phyloP scores from a whole-genome alignment of 2,329 filamentous ascomycete species.

The Pestalotiopsis sp. region DNA sequence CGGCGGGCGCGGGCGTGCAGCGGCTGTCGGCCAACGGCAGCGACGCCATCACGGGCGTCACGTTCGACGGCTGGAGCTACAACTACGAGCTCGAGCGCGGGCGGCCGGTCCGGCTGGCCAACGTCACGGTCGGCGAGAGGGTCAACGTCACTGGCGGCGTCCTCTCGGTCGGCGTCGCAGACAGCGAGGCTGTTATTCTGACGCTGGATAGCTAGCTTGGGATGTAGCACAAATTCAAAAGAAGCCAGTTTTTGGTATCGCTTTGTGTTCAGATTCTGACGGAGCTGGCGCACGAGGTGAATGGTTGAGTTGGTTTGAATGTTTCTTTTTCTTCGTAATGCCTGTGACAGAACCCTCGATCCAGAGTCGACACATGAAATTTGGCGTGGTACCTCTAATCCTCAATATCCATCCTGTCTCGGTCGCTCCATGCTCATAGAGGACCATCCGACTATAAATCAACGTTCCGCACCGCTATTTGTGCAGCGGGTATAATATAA shows the following conservation, averaged over 20 bases:
- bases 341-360: neutral
- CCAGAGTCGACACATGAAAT: neutral
- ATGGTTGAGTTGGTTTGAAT: too few relatives aligned
- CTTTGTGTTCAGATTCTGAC: neutral
- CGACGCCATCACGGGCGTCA: constrained; percentile 63
- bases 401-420: neutral
- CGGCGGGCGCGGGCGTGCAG: constrained; percentile 38
- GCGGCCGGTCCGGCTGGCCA: constrained; percentile 52
- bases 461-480: neutral
- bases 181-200: constrained; percentile 44
- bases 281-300: too few relatives aligned
- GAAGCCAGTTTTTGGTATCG: neutral
- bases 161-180: constrained; percentile 39
- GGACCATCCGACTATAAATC: neutral
- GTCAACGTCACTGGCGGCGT: constrained; percentile 38
- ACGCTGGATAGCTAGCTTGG: constrained; percentile 24
- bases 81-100: constrained; percentile 61
- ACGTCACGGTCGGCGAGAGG: constrained; percentile 56
- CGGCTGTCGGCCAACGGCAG: constrained; percentile 63
- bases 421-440: neutral
- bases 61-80: constrained; percentile 64
- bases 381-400: too few relatives aligned
- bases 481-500: neutral
- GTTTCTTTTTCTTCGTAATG: neutral
- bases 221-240: neutral